These are phyloP conservation scores for Daldinia sp. DNA, from an alignment of 2,329 filamentous ascomycete genomes.

Conservation along the genomic window DNA sequence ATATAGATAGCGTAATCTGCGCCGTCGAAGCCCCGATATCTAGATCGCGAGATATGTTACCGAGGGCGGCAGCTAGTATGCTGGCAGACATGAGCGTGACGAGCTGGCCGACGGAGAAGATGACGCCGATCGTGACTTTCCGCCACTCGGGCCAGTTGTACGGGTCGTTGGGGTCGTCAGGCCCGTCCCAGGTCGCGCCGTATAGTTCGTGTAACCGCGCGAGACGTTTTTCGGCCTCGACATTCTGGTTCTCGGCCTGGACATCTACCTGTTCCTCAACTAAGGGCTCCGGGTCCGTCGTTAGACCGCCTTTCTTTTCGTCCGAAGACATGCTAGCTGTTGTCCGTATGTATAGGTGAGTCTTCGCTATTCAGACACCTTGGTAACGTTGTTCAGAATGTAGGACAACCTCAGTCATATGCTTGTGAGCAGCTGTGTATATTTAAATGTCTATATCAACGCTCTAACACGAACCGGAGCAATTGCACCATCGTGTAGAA, in stretches of 20 bases:
- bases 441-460: not conserved
- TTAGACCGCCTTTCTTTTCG: constrained; percentile 16
- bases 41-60: constrained; percentile 51
- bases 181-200: constrained; percentile 44
- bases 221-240: constrained; percentile 26
- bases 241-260: constrained; percentile 6
- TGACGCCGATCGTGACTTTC: constrained; percentile 46
- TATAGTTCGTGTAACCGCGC: constrained; percentile 22
- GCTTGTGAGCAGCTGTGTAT: not conserved
- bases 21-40: constrained; percentile 46
- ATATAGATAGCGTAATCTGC: constrained; percentile 54
- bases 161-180: constrained; percentile 41
- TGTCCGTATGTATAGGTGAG: not conserved
- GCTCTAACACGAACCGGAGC: not conserved
- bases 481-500: not conserved
- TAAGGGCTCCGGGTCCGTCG: not conserved
- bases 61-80: constrained; percentile 54
- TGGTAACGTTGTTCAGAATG: not conserved
- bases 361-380: not conserved
- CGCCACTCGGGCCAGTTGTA: constrained; percentile 43
- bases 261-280: constrained; percentile 7
- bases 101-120: constrained; percentile 53
- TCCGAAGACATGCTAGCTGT: constrained; percentile 3
- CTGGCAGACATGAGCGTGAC: constrained; percentile 54
- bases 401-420: not conserved